phyloP scores from a whole-genome alignment of 352 stramenopile genomes.

The Globisporangium canariense region DNA sequence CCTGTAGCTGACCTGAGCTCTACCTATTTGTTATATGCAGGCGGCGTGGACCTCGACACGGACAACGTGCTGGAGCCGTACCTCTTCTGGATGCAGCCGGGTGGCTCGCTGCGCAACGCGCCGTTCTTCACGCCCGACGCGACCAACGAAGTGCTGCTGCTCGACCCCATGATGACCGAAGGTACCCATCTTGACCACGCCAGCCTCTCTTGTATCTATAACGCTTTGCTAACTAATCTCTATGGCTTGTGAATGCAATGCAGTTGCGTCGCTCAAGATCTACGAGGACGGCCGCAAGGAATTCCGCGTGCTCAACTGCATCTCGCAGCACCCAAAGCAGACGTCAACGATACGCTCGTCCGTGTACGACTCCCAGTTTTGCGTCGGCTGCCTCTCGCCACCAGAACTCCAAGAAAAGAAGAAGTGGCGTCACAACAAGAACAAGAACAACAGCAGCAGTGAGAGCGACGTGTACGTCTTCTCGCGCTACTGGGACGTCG shows the following conservation, averaged over 20 bases:
- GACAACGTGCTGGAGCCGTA: conserved; percentile 78
- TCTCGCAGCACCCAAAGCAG: conserved; percentile 36
- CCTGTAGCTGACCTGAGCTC: background rate
- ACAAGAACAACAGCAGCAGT: conserved; percentile 2
- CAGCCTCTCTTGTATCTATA: background rate
- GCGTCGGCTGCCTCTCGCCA: conserved; percentile 60
- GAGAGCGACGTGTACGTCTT: conserved; percentile 68
- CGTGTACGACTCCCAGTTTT: conserved; percentile 42
- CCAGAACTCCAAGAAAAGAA: conserved; percentile 34
- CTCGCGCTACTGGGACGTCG: conserved; percentile 79
- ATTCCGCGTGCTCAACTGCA: conserved; percentile 77
- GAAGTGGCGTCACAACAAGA: conserved; percentile 13
- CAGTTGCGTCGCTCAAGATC: conserved; percentile 68
- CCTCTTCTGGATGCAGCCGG: conserved; percentile 68
- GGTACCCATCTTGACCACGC: conserved; percentile 11
- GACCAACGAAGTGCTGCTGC: conserved; percentile 66
- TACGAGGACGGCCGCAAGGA: conserved; percentile 59
- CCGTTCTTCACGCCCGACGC: conserved; percentile 48
- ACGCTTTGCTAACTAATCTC: background rate
- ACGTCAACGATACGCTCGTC: conserved; percentile 14
- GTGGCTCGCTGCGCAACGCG: conserved; percentile 54
- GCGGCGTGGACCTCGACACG: conserved; percentile 57
- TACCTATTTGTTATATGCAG: conserved; percentile 5
- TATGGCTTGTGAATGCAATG: background rate
- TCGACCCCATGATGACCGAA: conserved; percentile 76